Evolutionary conservation across 371 early-diverging fungal genomes (phyloP).

Genomic region (Rhizopus delemar): DNA sequence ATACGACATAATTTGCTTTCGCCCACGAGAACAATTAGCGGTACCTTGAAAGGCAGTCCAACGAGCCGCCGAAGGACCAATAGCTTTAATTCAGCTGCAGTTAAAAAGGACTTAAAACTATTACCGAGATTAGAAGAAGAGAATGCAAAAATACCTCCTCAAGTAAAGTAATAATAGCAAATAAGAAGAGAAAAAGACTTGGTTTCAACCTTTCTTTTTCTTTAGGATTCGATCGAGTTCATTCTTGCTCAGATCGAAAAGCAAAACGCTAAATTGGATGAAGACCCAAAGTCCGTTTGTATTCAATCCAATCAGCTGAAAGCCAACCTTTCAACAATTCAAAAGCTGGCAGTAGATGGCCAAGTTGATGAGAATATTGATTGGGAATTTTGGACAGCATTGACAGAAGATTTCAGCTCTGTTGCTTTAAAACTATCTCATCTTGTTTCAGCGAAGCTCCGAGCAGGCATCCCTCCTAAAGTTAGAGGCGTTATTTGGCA

Average conservation of each 20-base stretch:
- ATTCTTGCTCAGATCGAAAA: slow-evolving; percentile 58
- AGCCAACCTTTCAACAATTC: slow-evolving; percentile 55
- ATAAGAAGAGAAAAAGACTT: background rate
- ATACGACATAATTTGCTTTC: slow-evolving; percentile 39
- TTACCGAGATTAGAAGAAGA: slow-evolving; percentile 44
- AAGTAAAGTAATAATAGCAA: background rate
- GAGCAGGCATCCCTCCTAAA: slow-evolving; percentile 76
- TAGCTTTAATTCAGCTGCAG: slow-evolving; percentile 15
- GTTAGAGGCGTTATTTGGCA: slow-evolving; percentile 90
- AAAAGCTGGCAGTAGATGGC: slow-evolving; percentile 48
- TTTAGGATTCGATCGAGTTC: slow-evolving; percentile 50
- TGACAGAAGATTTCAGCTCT: slow-evolving; percentile 79
- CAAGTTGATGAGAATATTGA: slow-evolving; percentile 52
- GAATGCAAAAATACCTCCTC: slow-evolving; percentile 42
- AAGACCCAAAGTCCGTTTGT: slow-evolving; percentile 60
- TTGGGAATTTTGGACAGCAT: slow-evolving; percentile 92
- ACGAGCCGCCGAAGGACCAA: slow-evolving; percentile 26
- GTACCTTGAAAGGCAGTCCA: slow-evolving; percentile 32
- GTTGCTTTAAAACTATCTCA: slow-evolving; percentile 61
- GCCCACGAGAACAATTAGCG: slow-evolving; percentile 45
- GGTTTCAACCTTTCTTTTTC: background rate
- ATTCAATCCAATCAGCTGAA: slow-evolving; percentile 57
- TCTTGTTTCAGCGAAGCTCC: slow-evolving; percentile 64
- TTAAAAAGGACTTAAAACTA: slow-evolving; percentile 36
- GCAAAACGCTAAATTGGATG: slow-evolving; percentile 57